phyloP scores from a whole-genome alignment of 1,284 basidiomycete species.

The Malassezia pachydermatis region DNA sequence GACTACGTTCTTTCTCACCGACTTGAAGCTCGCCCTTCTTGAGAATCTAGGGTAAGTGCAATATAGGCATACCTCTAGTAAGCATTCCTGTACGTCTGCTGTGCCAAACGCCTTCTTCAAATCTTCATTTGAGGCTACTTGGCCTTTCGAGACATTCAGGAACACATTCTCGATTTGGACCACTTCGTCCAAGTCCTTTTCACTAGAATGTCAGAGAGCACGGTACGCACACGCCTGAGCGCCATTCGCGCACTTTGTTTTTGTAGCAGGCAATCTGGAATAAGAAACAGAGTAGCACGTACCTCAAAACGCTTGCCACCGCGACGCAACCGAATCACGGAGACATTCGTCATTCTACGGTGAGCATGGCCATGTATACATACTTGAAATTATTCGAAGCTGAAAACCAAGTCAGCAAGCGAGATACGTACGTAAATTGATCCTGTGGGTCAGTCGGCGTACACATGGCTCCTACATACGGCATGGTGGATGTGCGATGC shows the following conservation, averaged over 20 bases:
- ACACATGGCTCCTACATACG: constrained; percentile 3
- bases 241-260: constrained; percentile 96
- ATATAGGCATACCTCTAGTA: constrained; percentile 59
- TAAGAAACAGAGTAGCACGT: neutral
- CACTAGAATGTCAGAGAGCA: constrained; percentile 45
- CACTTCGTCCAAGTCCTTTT: constrained; percentile 88
- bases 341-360: constrained; percentile 71
- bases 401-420: constrained; percentile 6
- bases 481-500: constrained; percentile 1
- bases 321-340: constrained; percentile 87
- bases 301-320: constrained; percentile 88
- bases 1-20: constrained; percentile 87
- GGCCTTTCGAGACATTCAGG: constrained; percentile 90
- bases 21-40: constrained; percentile 95
- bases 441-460: too few relatives aligned
- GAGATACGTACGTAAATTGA: constrained; percentile 18
- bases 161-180: constrained; percentile 95
- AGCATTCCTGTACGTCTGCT: constrained; percentile 61
- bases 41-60: constrained; percentile 74
- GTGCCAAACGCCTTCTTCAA: constrained; percentile 83
- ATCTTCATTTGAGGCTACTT: constrained; percentile 77
- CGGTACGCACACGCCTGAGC: constrained; percentile 62
- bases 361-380: neutral
- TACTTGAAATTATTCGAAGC: constrained; percentile 45
- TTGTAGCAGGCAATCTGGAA: constrained; percentile 85